Percentiles rank a stretch among this genome's conserved stretches.
Conservation (phyloP, 306 rosid species). For the Lotus japonicus region DNA sequence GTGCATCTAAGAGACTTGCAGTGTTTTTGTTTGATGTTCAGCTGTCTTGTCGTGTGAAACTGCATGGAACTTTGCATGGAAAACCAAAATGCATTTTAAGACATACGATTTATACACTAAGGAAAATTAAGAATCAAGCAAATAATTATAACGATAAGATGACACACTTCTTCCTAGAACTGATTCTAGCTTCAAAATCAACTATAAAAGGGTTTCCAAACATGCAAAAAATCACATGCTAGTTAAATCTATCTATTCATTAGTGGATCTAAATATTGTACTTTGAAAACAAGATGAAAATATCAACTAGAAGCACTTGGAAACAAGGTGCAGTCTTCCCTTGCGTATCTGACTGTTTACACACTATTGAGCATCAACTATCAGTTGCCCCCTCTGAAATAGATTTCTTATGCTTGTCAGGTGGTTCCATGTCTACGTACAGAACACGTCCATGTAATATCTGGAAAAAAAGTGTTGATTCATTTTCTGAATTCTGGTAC, state of each 20-base stretch:
- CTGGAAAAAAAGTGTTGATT: neutral
- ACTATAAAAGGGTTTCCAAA: too few species aligned
- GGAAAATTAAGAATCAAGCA: too few species aligned
- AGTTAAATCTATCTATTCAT: neutral
- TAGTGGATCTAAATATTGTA: neutral
- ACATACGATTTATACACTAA: too few species aligned
- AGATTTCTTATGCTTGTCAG: neutral
- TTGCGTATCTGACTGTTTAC: neutral
- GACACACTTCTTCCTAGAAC: too few species aligned
- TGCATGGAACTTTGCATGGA: too few species aligned
- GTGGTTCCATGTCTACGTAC: constrained; percentile 17
- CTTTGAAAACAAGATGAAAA: neutral
- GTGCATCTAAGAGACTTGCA: too few species aligned
- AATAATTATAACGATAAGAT: too few species aligned
- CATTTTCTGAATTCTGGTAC: neutral
- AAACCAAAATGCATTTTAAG: too few species aligned
- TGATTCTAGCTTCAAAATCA: too few species aligned
- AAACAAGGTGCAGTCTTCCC: neutral
- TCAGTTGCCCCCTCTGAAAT: neutral
- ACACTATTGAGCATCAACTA: neutral
- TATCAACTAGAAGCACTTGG: neutral
- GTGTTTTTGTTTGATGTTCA: too few species aligned
- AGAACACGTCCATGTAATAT: constrained; percentile 25
- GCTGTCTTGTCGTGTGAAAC: too few species aligned
- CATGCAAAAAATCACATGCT: neutral